A percentile compares a stretch with the other conserved stretches of the same genome.
Evolutionary conservation across 2,329 filamentous ascomycete species (phyloP).

Genomic region (Fusarium proliferatum): DNA sequence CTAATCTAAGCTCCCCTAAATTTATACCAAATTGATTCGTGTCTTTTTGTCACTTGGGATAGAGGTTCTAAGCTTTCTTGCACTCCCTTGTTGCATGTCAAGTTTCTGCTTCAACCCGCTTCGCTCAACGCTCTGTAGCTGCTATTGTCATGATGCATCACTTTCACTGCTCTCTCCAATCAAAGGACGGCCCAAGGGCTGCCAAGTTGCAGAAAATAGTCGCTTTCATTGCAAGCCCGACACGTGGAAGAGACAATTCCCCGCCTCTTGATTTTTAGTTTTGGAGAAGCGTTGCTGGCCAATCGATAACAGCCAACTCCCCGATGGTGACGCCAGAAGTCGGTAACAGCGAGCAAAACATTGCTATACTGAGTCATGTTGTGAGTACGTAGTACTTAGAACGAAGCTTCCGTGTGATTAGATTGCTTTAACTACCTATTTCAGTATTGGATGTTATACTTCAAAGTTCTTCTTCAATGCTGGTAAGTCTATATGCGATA

Average conservation of each 20-base stretch:
- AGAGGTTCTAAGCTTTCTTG: no score
- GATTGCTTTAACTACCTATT: background rate
- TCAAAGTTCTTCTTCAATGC: no score
- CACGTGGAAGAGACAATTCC: constrained; percentile 32
- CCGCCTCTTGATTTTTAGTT: constrained; percentile 26
- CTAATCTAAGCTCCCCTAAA: no score
- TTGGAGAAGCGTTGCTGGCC: constrained; percentile 9
- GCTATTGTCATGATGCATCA: background rate
- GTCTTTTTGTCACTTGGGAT: no score
- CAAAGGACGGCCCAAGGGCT: background rate
- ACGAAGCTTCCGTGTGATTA: background rate
- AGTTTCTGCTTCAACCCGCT: background rate
- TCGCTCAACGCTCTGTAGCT: background rate
- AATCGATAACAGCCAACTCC: constrained; percentile 19
- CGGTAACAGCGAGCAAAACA: background rate
- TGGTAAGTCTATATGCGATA: no score
- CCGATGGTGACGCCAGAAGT: constrained; percentile 15
- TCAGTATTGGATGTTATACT: no score
- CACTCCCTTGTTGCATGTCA: background rate
- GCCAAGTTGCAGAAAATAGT: constrained; percentile 7
- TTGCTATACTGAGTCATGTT: constrained; percentile 19
- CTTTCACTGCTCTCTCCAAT: constrained; percentile 8
- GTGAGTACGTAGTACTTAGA: background rate
- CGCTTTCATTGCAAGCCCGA: constrained; percentile 9
- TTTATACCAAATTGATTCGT: no score